Percentiles rank a stretch among this genome's conserved stretches.
phyloP scores from a whole-genome alignment of 768 basidiomycete species.

The Leccinum longicurvipes region DNA sequence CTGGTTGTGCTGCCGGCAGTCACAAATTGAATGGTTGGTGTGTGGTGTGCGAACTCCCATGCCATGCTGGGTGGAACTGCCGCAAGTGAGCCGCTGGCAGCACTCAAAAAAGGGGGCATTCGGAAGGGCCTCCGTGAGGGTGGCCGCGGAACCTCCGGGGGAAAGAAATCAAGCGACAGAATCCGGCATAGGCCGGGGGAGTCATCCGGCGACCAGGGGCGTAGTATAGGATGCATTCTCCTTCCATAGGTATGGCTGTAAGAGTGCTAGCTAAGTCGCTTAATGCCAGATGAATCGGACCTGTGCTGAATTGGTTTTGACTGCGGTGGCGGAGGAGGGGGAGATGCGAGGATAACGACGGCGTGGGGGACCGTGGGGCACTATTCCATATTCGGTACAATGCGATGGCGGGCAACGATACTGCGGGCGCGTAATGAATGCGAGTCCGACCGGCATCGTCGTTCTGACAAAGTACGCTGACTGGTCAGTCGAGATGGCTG shows the following conservation, averaged over 20 bases:
- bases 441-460: neutral
- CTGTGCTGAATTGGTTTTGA: slow-evolving; percentile 1
- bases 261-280: neutral
- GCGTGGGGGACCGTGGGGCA: neutral
- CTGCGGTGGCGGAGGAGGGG: neutral
- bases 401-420: neutral
- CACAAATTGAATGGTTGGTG: neutral
- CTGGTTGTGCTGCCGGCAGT: neutral
- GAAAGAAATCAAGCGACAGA: neutral
- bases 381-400: neutral
- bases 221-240: neutral
- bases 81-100: slow-evolving; percentile 3
- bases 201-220: neutral
- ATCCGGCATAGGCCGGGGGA: neutral
- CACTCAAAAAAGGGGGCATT: neutral
- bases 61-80: neutral
- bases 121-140: neutral
- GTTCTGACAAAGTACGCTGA: neutral
- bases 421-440: neutral
- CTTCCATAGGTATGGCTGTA: neutral
- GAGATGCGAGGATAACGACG: neutral
- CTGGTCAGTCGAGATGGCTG: neutral
- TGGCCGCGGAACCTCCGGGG: neutral
- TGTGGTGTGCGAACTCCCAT: neutral
- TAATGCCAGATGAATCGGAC: neutral